These are phyloP conservation scores for Starmerella sp. DNA, from an alignment of 805 yeast genomes.

Conservation along the genomic window DNA sequence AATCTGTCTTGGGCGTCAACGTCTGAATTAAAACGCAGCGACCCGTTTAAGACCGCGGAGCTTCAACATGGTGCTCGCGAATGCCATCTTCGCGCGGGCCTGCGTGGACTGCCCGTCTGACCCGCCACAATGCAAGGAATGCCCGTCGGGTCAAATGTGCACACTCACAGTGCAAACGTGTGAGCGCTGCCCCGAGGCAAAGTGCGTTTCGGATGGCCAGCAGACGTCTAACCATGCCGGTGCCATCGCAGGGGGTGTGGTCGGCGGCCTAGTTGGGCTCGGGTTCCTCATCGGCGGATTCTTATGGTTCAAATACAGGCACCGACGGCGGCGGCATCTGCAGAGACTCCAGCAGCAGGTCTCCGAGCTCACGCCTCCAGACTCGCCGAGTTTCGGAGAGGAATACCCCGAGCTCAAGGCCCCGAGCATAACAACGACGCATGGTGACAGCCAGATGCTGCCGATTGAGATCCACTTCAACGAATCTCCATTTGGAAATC, in stretches of 20 bases:
- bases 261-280: conserved; percentile 47
- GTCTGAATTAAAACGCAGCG: not conserved
- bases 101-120: conserved; percentile 29
- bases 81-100: conserved; percentile 10
- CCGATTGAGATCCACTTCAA: conserved; percentile 1
- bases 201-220: conserved; percentile 31
- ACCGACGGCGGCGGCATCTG: conserved; percentile 10
- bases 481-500: not conserved
- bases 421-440: conserved; percentile 13
- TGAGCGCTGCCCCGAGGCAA: conserved; percentile 42
- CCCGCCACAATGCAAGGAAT: conserved; percentile 42
- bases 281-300: conserved; percentile 29
- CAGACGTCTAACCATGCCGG: conserved; percentile 30
- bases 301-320: conserved; percentile 17
- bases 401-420: conserved; percentile 2
- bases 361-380: conserved; percentile 13
- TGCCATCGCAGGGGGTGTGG: conserved; percentile 62
- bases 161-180: conserved; percentile 47
- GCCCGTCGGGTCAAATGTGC: conserved; percentile 45
- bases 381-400: conserved; percentile 18
- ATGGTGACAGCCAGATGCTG: not conserved
- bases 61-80: not conserved
- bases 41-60: not conserved
- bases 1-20: no score
- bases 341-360: conserved; percentile 5